These are phyloP conservation scores for Wickerhamiella azyma DNA, from an alignment of 805 yeast genomes.

Conservation along the genomic window DNA sequence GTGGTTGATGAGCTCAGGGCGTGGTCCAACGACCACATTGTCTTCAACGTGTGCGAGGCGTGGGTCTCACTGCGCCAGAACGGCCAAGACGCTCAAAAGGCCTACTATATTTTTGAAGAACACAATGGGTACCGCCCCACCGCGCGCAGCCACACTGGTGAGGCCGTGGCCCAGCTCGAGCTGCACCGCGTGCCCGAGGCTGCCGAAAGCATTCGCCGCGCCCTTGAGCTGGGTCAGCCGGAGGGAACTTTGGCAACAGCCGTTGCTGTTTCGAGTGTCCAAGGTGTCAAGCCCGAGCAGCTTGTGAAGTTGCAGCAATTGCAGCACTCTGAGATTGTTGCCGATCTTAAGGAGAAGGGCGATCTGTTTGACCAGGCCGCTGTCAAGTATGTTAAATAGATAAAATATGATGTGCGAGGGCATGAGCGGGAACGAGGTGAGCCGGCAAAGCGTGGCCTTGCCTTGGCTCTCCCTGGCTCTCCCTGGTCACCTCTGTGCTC, in stretches of 20 bases:
- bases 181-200: conserved; percentile 76
- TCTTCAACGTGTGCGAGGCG: conserved; percentile 67
- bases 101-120: conserved; percentile 50
- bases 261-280: conserved; percentile 47
- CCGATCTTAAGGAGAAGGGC: conserved; percentile 47
- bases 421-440: too few species aligned
- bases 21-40: conserved; percentile 57
- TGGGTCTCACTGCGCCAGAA: conserved; percentile 40
- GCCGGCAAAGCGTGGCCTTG: too few species aligned
- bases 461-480: too few species aligned
- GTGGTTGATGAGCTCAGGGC: conserved; percentile 33
- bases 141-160: conserved; percentile 48
- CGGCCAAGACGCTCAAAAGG: conserved; percentile 28
- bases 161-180: conserved; percentile 65
- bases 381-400: conserved; percentile 19
- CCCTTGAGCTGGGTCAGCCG: conserved; percentile 30
- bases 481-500: too few species aligned
- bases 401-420: background rate
- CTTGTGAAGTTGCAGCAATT: conserved; percentile 22
- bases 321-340: conserved; percentile 8
- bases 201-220: conserved; percentile 34
- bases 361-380: conserved; percentile 53
- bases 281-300: conserved; percentile 31
- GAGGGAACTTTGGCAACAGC: conserved; percentile 42
- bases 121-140: conserved; percentile 24